phyloP scores from a whole-genome alignment of 106 monocot genomes.

The Narthecium ossifragum region DNA sequence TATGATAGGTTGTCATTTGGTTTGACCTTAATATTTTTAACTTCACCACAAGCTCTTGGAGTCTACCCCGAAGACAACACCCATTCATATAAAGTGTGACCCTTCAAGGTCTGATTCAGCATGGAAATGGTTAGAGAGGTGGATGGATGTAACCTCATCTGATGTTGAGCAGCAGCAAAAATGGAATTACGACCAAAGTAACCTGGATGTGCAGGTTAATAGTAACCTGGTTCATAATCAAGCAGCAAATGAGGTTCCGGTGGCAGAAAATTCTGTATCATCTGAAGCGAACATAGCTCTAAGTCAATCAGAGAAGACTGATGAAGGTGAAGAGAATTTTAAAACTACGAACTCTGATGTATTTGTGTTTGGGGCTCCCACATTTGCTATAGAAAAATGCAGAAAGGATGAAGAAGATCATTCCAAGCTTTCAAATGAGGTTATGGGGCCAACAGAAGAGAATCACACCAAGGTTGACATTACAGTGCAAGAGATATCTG shows the following conservation, averaged over 20 bases:
- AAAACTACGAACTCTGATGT: conserved; percentile 5
- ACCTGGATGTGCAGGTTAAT: conserved; percentile 9
- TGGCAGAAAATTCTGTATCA: background rate
- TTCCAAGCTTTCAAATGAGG: conserved; percentile 9
- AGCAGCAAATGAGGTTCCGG: conserved; percentile 4
- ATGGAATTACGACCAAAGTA: background rate
- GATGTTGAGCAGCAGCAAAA: conserved; percentile 17
- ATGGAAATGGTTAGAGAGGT: conserved; percentile 93
- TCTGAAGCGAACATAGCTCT: conserved; percentile 8
- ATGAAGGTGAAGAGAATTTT: conserved; percentile 9
- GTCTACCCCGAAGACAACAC: conserved; percentile 35
- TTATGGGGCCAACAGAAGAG: conserved; percentile 3
- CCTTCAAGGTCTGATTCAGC: conserved; percentile 56
- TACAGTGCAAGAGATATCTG: background rate
- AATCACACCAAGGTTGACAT: background rate
- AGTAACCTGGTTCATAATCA: conserved; percentile 2
- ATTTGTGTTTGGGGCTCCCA: conserved; percentile 15
- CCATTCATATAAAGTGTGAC: conserved; percentile 58
- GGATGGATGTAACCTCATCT: conserved; percentile 53
- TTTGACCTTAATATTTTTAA: background rate
- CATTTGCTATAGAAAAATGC: no score
- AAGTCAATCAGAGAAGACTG: background rate
- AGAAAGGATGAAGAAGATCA: conserved; percentile 22
- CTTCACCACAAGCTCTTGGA: conserved; percentile 52
- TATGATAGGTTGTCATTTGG: background rate